phyloP scores from a whole-genome alignment of 1,139 yeast species.

The Magnusiomyces suaveolens region DNA sequence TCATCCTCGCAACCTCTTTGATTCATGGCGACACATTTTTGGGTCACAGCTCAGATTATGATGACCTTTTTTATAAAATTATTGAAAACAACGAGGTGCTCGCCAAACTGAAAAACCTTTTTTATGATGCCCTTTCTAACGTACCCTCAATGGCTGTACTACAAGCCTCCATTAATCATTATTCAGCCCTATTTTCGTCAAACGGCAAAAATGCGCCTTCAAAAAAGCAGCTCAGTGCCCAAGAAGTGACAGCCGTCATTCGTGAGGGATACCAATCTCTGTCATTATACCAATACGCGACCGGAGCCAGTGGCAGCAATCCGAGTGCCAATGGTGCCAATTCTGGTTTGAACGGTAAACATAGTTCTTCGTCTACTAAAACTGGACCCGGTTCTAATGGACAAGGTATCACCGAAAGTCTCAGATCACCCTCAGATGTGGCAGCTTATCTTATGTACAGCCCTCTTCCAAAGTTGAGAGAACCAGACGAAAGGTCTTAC shows the following conservation, averaged over 20 bases:
- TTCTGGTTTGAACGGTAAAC: not conserved
- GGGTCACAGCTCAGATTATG: constrained; percentile 27
- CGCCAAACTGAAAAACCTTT: constrained; percentile 17
- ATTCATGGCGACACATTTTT: constrained; percentile 30
- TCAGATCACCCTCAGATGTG: constrained; percentile 2
- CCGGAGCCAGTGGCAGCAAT: constrained; percentile 9
- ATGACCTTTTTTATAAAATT: constrained; percentile 30
- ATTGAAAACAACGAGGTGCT: constrained; percentile 25
- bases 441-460: constrained; percentile 18
- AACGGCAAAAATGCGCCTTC: not conserved
- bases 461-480: constrained; percentile 23
- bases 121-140: constrained; percentile 13
- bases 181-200: constrained; percentile 17
- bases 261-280: constrained; percentile 26
- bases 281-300: constrained; percentile 20
- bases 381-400: not conserved
- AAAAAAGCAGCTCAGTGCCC: constrained; percentile 17
- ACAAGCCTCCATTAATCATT: constrained; percentile 24
- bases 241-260: constrained; percentile 23
- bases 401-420: not conserved
- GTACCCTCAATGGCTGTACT: constrained; percentile 21
- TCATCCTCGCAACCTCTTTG: constrained; percentile 26
- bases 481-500: constrained; percentile 23
- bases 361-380: not conserved
- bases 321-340: not conserved